phyloP scores from a whole-genome alignment of 106 monocot genomes.

The Acorus calamus region DNA sequence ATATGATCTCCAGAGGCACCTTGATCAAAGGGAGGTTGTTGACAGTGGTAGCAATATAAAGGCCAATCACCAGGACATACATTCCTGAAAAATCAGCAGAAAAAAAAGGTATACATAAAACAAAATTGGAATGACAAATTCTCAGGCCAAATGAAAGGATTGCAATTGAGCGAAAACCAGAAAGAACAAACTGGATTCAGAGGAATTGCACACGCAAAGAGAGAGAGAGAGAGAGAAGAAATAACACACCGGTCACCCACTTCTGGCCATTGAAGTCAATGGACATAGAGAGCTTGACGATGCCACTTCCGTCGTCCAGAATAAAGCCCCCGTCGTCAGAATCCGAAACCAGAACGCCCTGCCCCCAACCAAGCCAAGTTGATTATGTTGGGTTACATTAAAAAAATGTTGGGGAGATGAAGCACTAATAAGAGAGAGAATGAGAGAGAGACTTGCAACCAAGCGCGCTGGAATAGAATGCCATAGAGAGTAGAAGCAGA shows the following conservation, averaged over 20 bases:
- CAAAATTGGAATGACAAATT: background rate
- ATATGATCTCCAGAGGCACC: conserved; percentile 5
- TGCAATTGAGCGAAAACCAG: background rate
- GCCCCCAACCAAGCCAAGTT: conserved; percentile 5
- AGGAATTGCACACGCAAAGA: background rate
- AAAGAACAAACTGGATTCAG: background rate
- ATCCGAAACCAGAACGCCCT: conserved; percentile 49
- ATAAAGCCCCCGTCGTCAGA: conserved; percentile 27
- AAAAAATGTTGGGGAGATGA: too few species aligned
- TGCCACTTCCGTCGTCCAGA: conserved; percentile 72
- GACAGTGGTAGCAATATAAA: conserved; percentile 12
- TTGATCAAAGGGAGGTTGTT: conserved; percentile 21
- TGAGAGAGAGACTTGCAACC: conserved; percentile 50
- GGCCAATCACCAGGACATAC: conserved; percentile 71
- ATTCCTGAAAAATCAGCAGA: conserved; percentile 29
- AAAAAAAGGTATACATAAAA: background rate
- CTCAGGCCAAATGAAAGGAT: too few species aligned
- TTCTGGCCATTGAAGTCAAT: conserved; percentile 19
- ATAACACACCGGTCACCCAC: conserved; percentile 30
- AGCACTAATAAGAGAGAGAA: background rate
- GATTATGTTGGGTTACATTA: background rate
- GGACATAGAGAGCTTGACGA: conserved; percentile 37
- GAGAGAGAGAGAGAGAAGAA: background rate
- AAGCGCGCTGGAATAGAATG: conserved; percentile 78
- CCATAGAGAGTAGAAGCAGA: conserved; percentile 36